phyloP scores from a whole-genome alignment of 495 filamentous ascomycete species.

The Xylaria palmicola region DNA sequence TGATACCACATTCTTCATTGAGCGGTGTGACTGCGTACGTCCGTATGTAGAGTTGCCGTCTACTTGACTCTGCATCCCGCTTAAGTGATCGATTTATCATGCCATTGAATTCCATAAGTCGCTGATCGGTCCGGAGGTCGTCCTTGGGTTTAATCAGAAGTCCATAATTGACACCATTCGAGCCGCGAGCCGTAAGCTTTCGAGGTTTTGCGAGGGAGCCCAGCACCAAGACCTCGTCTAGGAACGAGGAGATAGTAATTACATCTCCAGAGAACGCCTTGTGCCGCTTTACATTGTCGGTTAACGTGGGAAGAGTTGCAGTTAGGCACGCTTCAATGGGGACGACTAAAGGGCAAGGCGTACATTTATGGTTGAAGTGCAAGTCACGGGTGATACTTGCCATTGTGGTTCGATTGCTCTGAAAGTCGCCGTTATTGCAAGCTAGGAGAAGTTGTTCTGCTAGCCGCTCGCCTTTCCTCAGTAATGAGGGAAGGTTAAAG shows the following conservation, averaged over 20 bases:
- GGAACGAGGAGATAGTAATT: slow-evolving; percentile 59
- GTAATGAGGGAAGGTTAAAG: slow-evolving; percentile 63
- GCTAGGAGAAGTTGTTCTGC: slow-evolving; percentile 78
- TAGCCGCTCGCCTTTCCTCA: slow-evolving; percentile 76
- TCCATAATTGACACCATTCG: slow-evolving; percentile 82
- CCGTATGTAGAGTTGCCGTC: slow-evolving; percentile 80
- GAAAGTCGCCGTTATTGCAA: slow-evolving; percentile 73
- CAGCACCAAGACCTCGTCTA: slow-evolving; percentile 84
- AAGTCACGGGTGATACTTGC: slow-evolving; percentile 74
- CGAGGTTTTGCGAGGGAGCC: slow-evolving; percentile 89
- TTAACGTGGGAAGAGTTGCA: slow-evolving; percentile 73
- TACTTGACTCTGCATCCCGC: slow-evolving; percentile 83
- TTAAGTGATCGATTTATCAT: slow-evolving; percentile 96
- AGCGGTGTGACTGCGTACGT: slow-evolving; percentile 95
- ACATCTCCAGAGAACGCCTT: slow-evolving; percentile 72
- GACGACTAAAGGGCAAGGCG: slow-evolving; percentile 81
- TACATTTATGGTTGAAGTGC: slow-evolving; percentile 77
- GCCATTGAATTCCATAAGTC: slow-evolving; percentile 97
- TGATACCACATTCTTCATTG: slow-evolving; percentile 96
- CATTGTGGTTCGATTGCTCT: slow-evolving; percentile 58
- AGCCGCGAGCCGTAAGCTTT: slow-evolving; percentile 83
- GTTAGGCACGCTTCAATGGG: slow-evolving; percentile 83
- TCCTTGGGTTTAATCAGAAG: slow-evolving; percentile 97
- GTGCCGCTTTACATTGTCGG: slow-evolving; percentile 70
- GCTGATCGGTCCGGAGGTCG: slow-evolving; percentile 93